Evolutionary conservation across 345 rosid species (phyloP), one percentile per base, ranked within the genome.

Genomic region (Pseudoturritis turrita): DNA sequence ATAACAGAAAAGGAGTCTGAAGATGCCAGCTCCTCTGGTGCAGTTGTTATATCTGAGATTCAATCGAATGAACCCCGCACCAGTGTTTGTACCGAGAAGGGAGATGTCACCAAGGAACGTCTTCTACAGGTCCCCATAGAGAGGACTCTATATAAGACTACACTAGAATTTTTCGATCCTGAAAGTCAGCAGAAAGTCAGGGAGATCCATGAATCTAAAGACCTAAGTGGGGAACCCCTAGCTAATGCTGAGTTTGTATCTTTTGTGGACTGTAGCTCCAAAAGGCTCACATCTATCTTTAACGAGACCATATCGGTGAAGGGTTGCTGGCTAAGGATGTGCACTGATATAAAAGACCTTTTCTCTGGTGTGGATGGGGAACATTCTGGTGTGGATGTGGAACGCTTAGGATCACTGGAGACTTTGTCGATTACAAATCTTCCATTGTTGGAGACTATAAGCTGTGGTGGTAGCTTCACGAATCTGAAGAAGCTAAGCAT

Each of bases 151-250:
- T 76, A 80, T 62, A 36, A 8, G 25, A 18, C 25, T 4, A 40
- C 10, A 40, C 51, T 75, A 79, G 0, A 44, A 14, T 2, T 35
- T 63, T 69, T 79, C 45, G 11, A 4, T 61, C 8, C 26, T 2
- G 17, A 9, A 39, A 23, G 15, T 35, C 67, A 14, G 22, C 46
- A 58, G 3, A 60, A 29, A 29, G 56, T 26, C 22, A 31, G 77
- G 67, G 78, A 89, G 70, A 78, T 89, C 66, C 47, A 37, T 40
- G 86, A 84, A 61, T 50, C 71, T 59, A 28, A 71, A 10, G 81
- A 81, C 37, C 57, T 77, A 53, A 14, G 44, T 18, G 59, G 41
- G 25, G 13, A 28, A 33, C 37, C 67, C 26, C 78, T 75, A 13
- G 57, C 69, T 49, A 65, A 33, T 3, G 81, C 77, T 4, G 76